These are phyloP conservation scores for Sideroxylon spinosum DNA, from an alignment of 179 eudicot species.

Conservation along the genomic window DNA sequence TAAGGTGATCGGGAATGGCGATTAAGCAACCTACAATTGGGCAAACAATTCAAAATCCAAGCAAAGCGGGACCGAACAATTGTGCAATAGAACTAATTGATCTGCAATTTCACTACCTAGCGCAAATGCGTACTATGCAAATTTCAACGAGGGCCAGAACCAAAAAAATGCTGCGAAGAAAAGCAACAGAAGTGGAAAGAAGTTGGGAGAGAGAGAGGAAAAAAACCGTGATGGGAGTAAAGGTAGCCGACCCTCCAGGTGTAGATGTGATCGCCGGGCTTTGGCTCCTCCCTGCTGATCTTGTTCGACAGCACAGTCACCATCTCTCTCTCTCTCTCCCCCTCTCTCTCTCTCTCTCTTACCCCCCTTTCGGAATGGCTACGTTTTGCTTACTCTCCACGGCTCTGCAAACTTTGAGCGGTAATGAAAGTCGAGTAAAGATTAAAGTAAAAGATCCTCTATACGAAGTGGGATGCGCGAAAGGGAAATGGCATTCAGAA, in stretches of 20 bases:
- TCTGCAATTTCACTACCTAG: neutral
- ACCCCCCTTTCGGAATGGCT: neutral
- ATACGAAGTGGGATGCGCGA: no score
- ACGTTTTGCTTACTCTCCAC: neutral
- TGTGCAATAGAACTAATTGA: neutral
- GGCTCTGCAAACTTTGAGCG: no score
- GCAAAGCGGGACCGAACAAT: no score
- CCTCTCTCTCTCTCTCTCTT: neutral
- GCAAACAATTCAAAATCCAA: no score
- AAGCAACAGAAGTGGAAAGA: neutral
- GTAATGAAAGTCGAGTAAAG: no score
- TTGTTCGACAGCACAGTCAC: slow-evolving; percentile 21
- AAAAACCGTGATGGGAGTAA: slow-evolving; percentile 19
- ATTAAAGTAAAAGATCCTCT: no score
- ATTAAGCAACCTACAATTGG: no score
- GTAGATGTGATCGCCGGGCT: slow-evolving; percentile 25
- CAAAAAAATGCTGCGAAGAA: neutral
- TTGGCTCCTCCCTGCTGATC: slow-evolving; percentile 14
- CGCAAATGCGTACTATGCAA: neutral
- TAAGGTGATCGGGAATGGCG: no score
- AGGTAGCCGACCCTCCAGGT: slow-evolving; percentile 20
- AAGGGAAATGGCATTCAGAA: no score
- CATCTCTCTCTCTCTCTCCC: slow-evolving; percentile 2
- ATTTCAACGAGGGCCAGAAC: neutral
- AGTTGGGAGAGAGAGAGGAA: neutral